Evolutionary conservation across 2,329 filamentous ascomycete species (phyloP).

Genomic region (Rutstroemia sp.): DNA sequence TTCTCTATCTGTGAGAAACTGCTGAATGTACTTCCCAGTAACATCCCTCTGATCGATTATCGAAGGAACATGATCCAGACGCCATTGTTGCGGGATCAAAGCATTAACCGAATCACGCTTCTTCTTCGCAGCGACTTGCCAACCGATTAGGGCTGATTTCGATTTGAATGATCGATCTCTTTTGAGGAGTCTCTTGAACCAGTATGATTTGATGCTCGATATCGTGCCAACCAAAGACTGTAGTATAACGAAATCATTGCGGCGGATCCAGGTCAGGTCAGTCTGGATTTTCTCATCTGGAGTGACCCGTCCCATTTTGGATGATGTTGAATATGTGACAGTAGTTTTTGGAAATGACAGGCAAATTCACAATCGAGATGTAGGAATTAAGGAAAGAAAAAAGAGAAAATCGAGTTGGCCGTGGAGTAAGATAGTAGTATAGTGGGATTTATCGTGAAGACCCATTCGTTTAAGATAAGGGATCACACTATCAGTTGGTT

Average conservation of each 20-base stretch:
- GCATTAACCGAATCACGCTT: conserved; percentile 48
- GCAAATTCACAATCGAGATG: too few species aligned
- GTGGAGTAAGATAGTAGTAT: too few species aligned
- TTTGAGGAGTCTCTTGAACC: background rate
- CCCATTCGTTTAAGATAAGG: background rate
- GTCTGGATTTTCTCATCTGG: too few species aligned
- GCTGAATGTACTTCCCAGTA: conserved; percentile 47
- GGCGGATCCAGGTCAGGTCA: background rate
- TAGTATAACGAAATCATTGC: background rate
- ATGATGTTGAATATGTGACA: background rate
- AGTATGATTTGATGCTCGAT: background rate
- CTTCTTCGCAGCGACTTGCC: conserved; percentile 41
- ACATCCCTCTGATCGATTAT: conserved; percentile 46
- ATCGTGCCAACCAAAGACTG: background rate
- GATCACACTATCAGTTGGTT: background rate
- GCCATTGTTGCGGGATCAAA: conserved; percentile 51
- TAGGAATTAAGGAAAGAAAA: background rate
- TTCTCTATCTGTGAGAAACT: conserved; percentile 45
- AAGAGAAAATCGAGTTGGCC: background rate
- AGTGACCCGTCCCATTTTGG: background rate
- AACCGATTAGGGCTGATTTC: conserved; percentile 27
- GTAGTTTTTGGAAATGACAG: too few species aligned
- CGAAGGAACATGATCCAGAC: conserved; percentile 33
- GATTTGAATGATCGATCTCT: background rate
- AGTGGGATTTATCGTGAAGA: too few species aligned